Evolutionary conservation across 1,284 basidiomycete genomes (phyloP), one percentile per base, ranked within the genome.

Genomic region (Moniliophthora roreri): DNA sequence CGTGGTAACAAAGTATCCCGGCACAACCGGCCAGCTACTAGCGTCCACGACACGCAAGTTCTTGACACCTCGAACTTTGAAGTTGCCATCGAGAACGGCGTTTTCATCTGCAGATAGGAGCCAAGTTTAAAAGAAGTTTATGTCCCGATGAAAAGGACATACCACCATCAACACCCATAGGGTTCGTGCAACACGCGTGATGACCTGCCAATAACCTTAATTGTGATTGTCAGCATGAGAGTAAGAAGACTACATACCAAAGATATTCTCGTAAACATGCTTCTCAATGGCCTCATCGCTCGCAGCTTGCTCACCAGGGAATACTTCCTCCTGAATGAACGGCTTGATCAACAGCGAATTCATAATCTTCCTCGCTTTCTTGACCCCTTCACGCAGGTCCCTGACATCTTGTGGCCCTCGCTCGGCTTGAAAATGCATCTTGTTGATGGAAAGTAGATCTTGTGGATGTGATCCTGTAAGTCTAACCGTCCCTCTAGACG

Each of bases 391-490:
- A 11, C 64, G 58, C 11, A 69, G 52, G 20, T 60, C 60, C 18
- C 51, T 58, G 3, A 69, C 52, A 54, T 69, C 68, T 4, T 54
- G 46, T 8, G 42, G 55, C 8, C 63, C 66, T 11, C 53, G 60
- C 7, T 60, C 38, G 4, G 54, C 59, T 44, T 69, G 64, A 50
- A 69, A 69, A 39, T 61, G 68, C 2, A 52, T 51, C 48, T 69
- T 69, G 48, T 65, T 61, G 45, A 69, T 69, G 16, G 59, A 48
- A 32, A 69, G 59, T 1, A 20, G 46, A 40, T 69, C 68, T 56
- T 69, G 67, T n/a, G 66, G 67, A 48, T 69, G 63, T 8, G 58
- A 56, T 11, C 67, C 66, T 0, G 67, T 69, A 21, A 69, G 54
- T 1, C 53, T 54, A 4, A 69, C 67, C 1, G 60, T 60, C 4